Evolutionary conservation across 345 rosid species (phyloP).

Genomic region (Lumnitzera racemosa): DNA sequence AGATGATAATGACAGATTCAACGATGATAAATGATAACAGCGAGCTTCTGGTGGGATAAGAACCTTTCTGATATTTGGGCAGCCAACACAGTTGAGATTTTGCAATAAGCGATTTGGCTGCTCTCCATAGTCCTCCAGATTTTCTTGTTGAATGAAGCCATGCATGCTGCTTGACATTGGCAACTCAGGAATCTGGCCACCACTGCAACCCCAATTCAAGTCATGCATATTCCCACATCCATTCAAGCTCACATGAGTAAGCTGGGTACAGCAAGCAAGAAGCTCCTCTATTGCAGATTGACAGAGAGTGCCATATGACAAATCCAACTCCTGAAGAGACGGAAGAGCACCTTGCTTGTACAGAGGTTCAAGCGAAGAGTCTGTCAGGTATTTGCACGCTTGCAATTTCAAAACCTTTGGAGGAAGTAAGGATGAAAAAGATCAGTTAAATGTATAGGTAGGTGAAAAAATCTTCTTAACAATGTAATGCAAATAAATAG

Average conservation of each 20-base stretch:
- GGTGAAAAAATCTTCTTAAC: too few relatives aligned
- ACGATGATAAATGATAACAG: constrained; percentile 62
- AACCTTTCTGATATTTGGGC: constrained; percentile 88
- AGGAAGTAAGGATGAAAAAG: not conserved
- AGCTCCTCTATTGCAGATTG: constrained; percentile 94
- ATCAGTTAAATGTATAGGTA: not conserved
- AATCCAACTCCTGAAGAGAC: constrained; percentile 74
- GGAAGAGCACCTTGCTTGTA: constrained; percentile 79
- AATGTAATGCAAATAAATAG: too few relatives aligned
- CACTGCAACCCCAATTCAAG: constrained; percentile 72
- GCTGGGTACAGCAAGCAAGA: constrained; percentile 83
- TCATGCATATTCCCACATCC: constrained; percentile 95
- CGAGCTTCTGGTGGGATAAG: constrained; percentile 68
- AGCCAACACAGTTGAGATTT: constrained; percentile 90
- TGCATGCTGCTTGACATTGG: constrained; percentile 17
- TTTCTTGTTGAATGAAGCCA: constrained; percentile 18
- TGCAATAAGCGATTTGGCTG: constrained; percentile 68
- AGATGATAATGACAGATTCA: constrained; percentile 76
- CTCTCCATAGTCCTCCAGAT: constrained; percentile 26
- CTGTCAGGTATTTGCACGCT: constrained; percentile 93
- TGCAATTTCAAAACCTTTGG: constrained; percentile 79
- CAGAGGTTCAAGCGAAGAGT: constrained; percentile 86
- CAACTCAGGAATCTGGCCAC: constrained; percentile 32
- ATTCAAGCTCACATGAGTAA: constrained; percentile 89
- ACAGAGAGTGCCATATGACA: constrained; percentile 88